These are phyloP conservation scores for Fusarium sp. DNA, from an alignment of 2,329 filamentous ascomycete genomes.

Conservation along the genomic window DNA sequence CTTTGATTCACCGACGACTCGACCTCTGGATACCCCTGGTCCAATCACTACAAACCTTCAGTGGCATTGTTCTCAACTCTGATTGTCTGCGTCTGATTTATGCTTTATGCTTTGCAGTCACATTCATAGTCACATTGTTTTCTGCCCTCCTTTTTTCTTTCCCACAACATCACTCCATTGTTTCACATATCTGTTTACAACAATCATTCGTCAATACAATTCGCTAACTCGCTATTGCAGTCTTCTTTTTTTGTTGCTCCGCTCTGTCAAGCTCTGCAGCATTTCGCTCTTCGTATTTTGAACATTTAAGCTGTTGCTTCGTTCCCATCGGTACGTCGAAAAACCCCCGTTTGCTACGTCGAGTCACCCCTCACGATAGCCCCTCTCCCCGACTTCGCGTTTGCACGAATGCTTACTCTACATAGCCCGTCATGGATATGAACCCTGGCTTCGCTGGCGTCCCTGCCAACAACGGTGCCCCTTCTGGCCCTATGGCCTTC, in stretches of 20 bases:
- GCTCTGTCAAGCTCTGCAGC: slow-evolving; percentile 41
- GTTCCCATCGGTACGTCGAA: slow-evolving; percentile 28
- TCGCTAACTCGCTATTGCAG: slow-evolving; percentile 28
- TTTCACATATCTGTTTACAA: not conserved
- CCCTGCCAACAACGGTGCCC: slow-evolving; percentile 50
- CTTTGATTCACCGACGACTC: slow-evolving; percentile 25
- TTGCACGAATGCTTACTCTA: slow-evolving; percentile 15
- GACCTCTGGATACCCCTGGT: not conserved
- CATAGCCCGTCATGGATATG: slow-evolving; percentile 50
- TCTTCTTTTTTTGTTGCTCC: slow-evolving; percentile 36
- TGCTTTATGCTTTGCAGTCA: not conserved
- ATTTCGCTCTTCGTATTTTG: slow-evolving; percentile 31
- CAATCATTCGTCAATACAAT: not conserved
- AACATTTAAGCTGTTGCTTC: slow-evolving; percentile 37
- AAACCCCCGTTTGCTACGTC: too few relatives aligned
- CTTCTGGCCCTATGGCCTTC: slow-evolving; percentile 52
- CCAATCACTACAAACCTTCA: not conserved
- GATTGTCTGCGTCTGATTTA: not conserved
- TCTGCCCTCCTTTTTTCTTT: slow-evolving; percentile 1
- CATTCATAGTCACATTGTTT: not conserved
- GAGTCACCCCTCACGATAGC: not conserved
- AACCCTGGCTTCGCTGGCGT: slow-evolving; percentile 49
- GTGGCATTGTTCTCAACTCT: slow-evolving; percentile 11
- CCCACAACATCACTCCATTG: not conserved
- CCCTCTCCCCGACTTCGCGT: not conserved